These are phyloP conservation scores for Lolium perenne DNA, from an alignment of 176 grass and related monocot genomes.

Conservation along the genomic window DNA sequence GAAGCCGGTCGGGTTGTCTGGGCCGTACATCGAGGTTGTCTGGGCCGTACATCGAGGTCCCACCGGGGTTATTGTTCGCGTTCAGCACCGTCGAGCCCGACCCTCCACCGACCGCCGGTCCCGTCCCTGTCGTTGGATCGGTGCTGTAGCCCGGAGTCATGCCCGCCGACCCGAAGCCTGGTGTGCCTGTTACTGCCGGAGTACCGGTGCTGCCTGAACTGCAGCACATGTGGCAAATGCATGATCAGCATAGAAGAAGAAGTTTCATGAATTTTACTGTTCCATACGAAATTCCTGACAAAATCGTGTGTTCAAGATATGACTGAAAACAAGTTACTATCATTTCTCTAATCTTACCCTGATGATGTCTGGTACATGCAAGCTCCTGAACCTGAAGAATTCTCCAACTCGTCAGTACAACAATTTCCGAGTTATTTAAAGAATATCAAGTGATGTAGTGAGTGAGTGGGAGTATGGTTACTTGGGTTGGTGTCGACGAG, in stretches of 20 bases:
- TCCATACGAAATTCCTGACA: neutral
- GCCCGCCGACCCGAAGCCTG: constrained; percentile 32
- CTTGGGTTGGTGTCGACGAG: constrained; percentile 89
- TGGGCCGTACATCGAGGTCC: constrained; percentile 63
- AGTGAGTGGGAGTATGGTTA: constrained; percentile 23
- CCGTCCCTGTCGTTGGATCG: neutral
- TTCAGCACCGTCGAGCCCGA: constrained; percentile 81
- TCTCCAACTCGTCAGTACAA: neutral
- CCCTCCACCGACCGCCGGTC: constrained; percentile 30
- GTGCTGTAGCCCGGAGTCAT: neutral
- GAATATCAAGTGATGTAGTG: neutral
- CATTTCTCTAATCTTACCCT: constrained; percentile 50
- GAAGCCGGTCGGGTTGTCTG: constrained; percentile 51
- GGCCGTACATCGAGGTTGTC: constrained; percentile 67
- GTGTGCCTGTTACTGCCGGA: constrained; percentile 42
- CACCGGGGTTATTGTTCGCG: constrained; percentile 49
- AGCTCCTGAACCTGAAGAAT: constrained; percentile 70
- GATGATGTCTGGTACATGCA: too few relatives aligned
- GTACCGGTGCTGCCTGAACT: constrained; percentile 51
- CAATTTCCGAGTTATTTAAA: constrained; percentile 17
- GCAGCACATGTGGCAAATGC: neutral
- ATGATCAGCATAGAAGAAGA: constrained; percentile 3
- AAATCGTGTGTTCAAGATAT: neutral
- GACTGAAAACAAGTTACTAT: neutral
- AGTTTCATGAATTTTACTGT: neutral